Evolutionary conservation across 352 stramenopile genomes (phyloP).

Genomic region (Elongisporangium anandrum): DNA sequence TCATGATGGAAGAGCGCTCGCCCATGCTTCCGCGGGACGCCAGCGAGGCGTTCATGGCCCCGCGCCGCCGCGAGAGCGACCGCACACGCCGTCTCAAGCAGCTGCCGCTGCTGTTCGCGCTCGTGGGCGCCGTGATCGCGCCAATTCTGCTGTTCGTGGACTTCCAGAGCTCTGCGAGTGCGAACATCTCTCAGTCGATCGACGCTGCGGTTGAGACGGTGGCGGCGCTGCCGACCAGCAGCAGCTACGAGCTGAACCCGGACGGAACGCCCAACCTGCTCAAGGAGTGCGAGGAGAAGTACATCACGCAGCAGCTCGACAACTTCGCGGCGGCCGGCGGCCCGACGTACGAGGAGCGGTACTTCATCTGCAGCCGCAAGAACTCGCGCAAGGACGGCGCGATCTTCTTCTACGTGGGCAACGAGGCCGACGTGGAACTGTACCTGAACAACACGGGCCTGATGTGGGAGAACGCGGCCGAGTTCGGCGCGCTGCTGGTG

Average conservation of each 20-base stretch:
- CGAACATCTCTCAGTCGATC: background rate
- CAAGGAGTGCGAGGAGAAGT: slow-evolving; percentile 60
- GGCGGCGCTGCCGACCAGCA: slow-evolving; percentile 1
- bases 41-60: background rate
- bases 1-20: slow-evolving; percentile 13
- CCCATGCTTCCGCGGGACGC: slow-evolving; percentile 20
- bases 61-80: slow-evolving; percentile 7
- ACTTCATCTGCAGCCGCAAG: slow-evolving; percentile 83
- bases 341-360: slow-evolving; percentile 78
- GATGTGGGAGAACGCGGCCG: slow-evolving; percentile 94
- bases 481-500: slow-evolving; percentile 90
- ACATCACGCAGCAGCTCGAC: slow-evolving; percentile 72
- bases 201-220: background rate
- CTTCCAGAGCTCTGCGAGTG: slow-evolving; percentile 4
- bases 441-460: slow-evolving; percentile 95
- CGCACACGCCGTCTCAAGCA: slow-evolving; percentile 11
- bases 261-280: slow-evolving; percentile 45
- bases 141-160: slow-evolving; percentile 27
- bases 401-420: slow-evolving; percentile 95
- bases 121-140: slow-evolving; percentile 22
- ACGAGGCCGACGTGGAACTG: slow-evolving; percentile 93
- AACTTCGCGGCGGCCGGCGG: slow-evolving; percentile 52
- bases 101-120: slow-evolving; percentile 27
- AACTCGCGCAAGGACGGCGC: slow-evolving; percentile 52
- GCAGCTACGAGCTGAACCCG: slow-evolving; percentile 22